phyloP scores from a whole-genome alignment of 2,329 filamentous ascomycete species.

The Blastomyces parvus region DNA sequence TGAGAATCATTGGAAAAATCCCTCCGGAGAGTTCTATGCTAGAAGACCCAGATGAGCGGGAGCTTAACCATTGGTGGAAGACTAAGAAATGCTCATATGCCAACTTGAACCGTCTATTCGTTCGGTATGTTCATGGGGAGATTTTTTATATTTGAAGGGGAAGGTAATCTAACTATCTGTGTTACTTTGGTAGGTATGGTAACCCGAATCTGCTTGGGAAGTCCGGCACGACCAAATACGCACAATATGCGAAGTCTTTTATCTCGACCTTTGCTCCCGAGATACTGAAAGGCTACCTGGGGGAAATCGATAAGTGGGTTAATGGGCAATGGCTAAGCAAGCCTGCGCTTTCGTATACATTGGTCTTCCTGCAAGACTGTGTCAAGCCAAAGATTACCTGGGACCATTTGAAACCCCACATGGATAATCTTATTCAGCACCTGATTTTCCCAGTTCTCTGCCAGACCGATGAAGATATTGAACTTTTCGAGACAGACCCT shows the following conservation, averaged over 20 bases:
- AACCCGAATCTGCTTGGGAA: conserved; percentile 69
- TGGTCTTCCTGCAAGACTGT: conserved; percentile 94
- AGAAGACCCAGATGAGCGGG: conserved; percentile 74
- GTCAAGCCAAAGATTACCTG: conserved; percentile 97
- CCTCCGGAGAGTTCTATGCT: conserved; percentile 69
- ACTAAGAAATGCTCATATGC: conserved; percentile 99
- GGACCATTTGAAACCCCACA: conserved; percentile 83
- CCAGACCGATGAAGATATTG: conserved; percentile 81
- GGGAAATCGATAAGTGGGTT: conserved; percentile 96
- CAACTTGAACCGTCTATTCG: conserved; percentile 90
- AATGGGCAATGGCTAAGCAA: conserved; percentile 93
- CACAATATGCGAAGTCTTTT: conserved; percentile 81
- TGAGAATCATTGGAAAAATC: conserved; percentile 78
- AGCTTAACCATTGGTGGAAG: conserved; percentile 98
- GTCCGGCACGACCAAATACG: conserved; percentile 64
- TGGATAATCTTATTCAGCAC: conserved; percentile 87
- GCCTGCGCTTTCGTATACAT: conserved; percentile 82
- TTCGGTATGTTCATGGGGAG: conserved; percentile 51
- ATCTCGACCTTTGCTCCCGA: conserved; percentile 86
- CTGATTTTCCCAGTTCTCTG: conserved; percentile 94
- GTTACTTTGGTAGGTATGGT: conserved; percentile 58
- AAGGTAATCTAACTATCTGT: not conserved
- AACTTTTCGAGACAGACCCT: conserved; percentile 88
- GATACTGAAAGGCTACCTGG: conserved; percentile 88
- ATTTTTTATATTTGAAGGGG: conserved; percentile 2